A percentile compares a stretch with the other conserved stretches of the same genome.
Evolutionary conservation across 805 yeast species (phyloP).

Genomic region (Candida koratica): DNA sequence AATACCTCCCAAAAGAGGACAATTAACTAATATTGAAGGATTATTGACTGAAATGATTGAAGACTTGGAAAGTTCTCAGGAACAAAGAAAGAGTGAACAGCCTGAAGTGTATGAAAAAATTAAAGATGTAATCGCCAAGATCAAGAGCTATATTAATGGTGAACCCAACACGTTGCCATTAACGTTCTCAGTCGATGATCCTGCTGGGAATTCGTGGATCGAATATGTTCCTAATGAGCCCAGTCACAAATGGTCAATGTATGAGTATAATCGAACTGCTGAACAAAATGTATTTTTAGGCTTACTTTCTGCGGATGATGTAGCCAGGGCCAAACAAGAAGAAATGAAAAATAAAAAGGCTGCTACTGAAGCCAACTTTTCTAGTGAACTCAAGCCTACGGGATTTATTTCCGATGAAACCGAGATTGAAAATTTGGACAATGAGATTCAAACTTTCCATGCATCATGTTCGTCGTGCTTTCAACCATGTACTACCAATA

Average conservation of each 20-base stretch:
- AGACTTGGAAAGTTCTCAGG: slow-evolving; percentile 79
- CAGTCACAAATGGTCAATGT: slow-evolving; percentile 83
- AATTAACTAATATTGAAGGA: slow-evolving; percentile 90
- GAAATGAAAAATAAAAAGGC: slow-evolving; percentile 47
- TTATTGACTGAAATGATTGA: slow-evolving; percentile 75
- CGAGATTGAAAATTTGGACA: slow-evolving; percentile 78
- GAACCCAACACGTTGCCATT: slow-evolving; percentile 68
- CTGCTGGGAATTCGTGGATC: slow-evolving; percentile 96
- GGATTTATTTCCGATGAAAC: slow-evolving; percentile 68
- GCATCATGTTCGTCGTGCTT: slow-evolving; percentile 92
- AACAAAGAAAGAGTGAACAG: slow-evolving; percentile 65
- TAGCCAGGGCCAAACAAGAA: slow-evolving; percentile 42
- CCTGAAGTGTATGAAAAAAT: slow-evolving; percentile 77
- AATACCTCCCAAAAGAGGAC: slow-evolving; percentile 94
- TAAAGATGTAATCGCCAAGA: slow-evolving; percentile 59
- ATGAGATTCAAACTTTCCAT: slow-evolving; percentile 88
- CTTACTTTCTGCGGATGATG: slow-evolving; percentile 65
- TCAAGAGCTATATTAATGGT: slow-evolving; percentile 59
- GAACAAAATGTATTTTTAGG: slow-evolving; percentile 88
- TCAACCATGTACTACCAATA: slow-evolving; percentile 81
- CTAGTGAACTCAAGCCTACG: slow-evolving; percentile 25
- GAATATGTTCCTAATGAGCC: slow-evolving; percentile 85
- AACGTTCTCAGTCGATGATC: slow-evolving; percentile 81
- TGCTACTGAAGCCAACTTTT: slow-evolving; percentile 33
- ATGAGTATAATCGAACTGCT: slow-evolving; percentile 77